Evolutionary conservation across 2,329 filamentous ascomycete species (phyloP).

Genomic region (Atkinsonella hypoxylon): DNA sequence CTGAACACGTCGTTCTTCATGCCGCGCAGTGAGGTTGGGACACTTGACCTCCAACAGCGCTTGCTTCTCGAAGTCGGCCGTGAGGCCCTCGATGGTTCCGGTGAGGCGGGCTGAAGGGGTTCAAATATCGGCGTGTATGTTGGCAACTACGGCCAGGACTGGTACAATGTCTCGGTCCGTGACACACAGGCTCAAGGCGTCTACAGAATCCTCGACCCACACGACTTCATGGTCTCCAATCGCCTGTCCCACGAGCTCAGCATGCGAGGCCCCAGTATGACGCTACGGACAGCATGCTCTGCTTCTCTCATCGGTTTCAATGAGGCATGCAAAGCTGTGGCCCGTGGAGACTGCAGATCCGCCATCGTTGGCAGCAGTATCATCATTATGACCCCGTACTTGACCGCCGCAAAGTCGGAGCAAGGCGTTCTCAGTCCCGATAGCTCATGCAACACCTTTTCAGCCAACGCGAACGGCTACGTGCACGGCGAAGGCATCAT

Average conservation of each 20-base stretch:
- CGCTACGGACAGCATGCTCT: conserved; percentile 27
- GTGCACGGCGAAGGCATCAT: conserved; percentile 36
- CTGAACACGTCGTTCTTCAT: conserved; percentile 21
- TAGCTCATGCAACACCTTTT: conserved; percentile 25
- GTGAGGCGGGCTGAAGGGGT: conserved; percentile 14
- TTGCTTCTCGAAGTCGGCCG: conserved; percentile 16
- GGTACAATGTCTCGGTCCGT: conserved; percentile 10
- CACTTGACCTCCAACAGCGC: conserved; percentile 20
- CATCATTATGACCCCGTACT: conserved; percentile 18
- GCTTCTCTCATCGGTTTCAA: conserved; percentile 24
- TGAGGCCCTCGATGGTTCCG: conserved; percentile 17
- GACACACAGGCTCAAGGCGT: conserved; percentile 11
- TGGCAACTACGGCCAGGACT: conserved; percentile 19
- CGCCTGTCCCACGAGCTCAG: conserved; percentile 21
- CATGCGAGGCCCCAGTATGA: conserved; percentile 20
- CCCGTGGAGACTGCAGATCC: conserved; percentile 13
- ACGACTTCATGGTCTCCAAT: conserved; percentile 19
- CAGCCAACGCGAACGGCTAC: conserved; percentile 36
- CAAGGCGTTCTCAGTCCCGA: conserved; percentile 24
- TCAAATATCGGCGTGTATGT: conserved; percentile 17
- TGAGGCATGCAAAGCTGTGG: conserved; percentile 20
- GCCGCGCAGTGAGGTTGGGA: conserved; percentile 14
- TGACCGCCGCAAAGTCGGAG: conserved; percentile 17
- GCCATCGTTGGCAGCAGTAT: conserved; percentile 21
- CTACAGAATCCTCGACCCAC: conserved; percentile 13